Percentiles rank a stretch among this genome's conserved stretches.
phyloP scores from a whole-genome alignment of 768 basidiomycete genomes.

The Pulveroboletus ravenelii region DNA sequence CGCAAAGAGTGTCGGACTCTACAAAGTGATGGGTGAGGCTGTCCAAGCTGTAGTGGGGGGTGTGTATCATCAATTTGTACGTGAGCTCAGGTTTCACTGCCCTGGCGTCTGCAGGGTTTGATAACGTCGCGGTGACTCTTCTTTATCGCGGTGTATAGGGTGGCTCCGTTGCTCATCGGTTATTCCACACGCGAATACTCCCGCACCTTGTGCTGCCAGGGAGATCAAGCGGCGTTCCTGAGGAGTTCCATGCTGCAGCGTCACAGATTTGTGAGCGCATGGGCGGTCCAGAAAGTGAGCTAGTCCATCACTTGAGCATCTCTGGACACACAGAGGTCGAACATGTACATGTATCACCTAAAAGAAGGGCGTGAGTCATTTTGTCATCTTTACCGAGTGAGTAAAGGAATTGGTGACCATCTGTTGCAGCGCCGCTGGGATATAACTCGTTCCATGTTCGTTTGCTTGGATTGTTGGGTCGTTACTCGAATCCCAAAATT shows the following conservation, averaged over 20 bases:
- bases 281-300: constrained; percentile 27
- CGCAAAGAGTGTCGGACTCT: constrained; percentile 57
- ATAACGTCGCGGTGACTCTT: constrained; percentile 6
- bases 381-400: not conserved
- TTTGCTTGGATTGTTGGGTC: constrained; percentile 4
- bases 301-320: constrained; percentile 2
- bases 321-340: constrained; percentile 3
- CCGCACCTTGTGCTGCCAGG: constrained; percentile 29
- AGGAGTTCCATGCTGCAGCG: constrained; percentile 27
- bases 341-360: constrained; percentile 6
- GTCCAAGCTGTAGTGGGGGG: constrained; percentile 75
- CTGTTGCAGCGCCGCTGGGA: constrained; percentile 13
- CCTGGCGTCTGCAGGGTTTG: constrained; percentile 4
- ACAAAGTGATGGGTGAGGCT: constrained; percentile 73
- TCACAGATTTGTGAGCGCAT: constrained; percentile 26
- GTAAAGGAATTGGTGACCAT: constrained; percentile 2
- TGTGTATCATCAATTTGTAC: constrained; percentile 74
- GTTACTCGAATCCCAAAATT: constrained; percentile 4
- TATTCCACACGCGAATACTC: constrained; percentile 35
- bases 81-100: constrained; percentile 32
- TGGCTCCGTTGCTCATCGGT: constrained; percentile 30
- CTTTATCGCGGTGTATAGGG: constrained; percentile 15
- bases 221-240: constrained; percentile 26
- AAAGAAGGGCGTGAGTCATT: constrained; percentile 22
- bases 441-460: constrained; percentile 3